Conservation (phyloP, 352 stramenopile species). For the Phytophthora podocarpi region DNA sequence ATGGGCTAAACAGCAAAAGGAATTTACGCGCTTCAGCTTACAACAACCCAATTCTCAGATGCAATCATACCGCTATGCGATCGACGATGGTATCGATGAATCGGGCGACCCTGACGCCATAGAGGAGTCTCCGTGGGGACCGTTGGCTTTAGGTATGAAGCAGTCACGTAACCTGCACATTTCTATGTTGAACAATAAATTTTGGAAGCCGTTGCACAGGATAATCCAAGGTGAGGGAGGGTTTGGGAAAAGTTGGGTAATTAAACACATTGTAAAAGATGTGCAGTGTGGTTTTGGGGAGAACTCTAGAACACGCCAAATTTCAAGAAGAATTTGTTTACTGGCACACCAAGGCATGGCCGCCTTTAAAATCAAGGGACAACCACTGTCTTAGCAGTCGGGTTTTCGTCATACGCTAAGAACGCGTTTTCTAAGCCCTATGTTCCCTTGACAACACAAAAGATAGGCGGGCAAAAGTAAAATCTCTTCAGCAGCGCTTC, state of each 20-base stretch:
- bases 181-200: neutral
- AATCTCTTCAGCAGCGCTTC: conserved; percentile 4
- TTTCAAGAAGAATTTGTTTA: neutral
- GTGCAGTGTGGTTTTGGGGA: neutral
- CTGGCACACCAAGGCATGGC: conserved; percentile 9
- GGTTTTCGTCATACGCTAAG: conserved; percentile 2
- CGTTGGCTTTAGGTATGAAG: conserved; percentile 1
- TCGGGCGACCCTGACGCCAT: neutral
- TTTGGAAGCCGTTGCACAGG: neutral
- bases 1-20: neutral
- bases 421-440: conserved; percentile 8
- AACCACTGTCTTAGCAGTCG: neutral
- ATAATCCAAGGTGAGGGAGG: too few species aligned
- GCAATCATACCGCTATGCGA: neutral
- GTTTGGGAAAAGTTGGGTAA: too few species aligned
- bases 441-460: neutral
- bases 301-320: neutral
- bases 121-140: conserved; percentile 9
- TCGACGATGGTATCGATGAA: neutral
- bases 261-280: conserved; percentile 11
- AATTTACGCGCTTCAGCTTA: neutral
- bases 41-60: neutral
- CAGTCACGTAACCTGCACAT: neutral
- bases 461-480: neutral
- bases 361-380: conserved; percentile 9